Percentiles rank a stretch among this genome's conserved stretches.
Evolutionary conservation across 345 rosid species (phyloP).

Genomic region (Eucalyptus leucophloia): DNA sequence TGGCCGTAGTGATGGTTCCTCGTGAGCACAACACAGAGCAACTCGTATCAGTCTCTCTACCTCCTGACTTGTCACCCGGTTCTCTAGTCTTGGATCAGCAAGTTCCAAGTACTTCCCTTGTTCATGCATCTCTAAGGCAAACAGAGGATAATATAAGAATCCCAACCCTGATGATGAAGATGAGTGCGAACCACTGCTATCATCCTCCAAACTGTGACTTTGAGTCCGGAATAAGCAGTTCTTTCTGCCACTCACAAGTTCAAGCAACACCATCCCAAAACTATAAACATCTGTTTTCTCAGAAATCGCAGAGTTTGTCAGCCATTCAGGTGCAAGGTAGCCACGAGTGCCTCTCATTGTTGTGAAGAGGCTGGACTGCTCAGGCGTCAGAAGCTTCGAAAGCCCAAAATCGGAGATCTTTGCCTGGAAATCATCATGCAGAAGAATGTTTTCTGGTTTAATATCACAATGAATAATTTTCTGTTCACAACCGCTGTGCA

Average conservation of each 20-base stretch:
- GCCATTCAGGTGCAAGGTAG: slow-evolving; percentile 82
- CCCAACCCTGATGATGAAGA: slow-evolving; percentile 20
- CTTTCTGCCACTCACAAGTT: slow-evolving; percentile 66
- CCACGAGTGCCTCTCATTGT: slow-evolving; percentile 89
- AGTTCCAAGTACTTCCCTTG: slow-evolving; percentile 63
- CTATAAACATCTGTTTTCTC: slow-evolving; percentile 84
- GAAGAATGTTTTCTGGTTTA: slow-evolving; percentile 67
- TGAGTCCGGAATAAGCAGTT: slow-evolving; percentile 35
- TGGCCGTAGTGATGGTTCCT: slow-evolving; percentile 51
- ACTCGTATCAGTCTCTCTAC: slow-evolving; percentile 40
- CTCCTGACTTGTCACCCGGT: slow-evolving; percentile 46
- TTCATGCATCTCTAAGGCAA: slow-evolving; percentile 86
- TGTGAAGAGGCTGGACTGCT: slow-evolving; percentile 60
- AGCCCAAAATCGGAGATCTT: slow-evolving; percentile 73
- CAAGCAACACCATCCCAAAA: slow-evolving; percentile 77
- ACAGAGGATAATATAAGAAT: slow-evolving; percentile 59
- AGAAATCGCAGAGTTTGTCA: slow-evolving; percentile 60
- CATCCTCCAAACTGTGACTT: slow-evolving; percentile 27
- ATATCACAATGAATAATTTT: slow-evolving; percentile 69
- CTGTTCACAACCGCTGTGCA: slow-evolving; percentile 61
- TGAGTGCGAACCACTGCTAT: slow-evolving; percentile 16
- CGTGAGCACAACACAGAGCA: slow-evolving; percentile 71
- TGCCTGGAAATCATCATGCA: slow-evolving; percentile 52
- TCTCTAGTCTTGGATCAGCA: slow-evolving; percentile 70
- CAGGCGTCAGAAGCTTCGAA: slow-evolving; percentile 52